phyloP scores from a whole-genome alignment of 768 basidiomycete species.

The Collybia sordida region DNA sequence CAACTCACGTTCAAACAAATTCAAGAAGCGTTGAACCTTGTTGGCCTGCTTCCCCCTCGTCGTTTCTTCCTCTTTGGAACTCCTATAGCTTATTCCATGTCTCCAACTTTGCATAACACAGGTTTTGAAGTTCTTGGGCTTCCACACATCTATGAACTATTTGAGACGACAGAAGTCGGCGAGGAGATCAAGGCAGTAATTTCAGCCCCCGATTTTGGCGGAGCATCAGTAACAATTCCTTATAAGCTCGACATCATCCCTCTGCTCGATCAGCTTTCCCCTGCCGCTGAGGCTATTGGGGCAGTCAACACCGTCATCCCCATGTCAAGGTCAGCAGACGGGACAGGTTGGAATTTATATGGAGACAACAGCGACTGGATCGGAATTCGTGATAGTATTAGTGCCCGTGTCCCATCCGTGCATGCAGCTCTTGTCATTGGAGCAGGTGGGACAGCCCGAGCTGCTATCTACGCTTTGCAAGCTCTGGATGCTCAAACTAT shows the following conservation, averaged over 20 bases:
- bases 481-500: slow-evolving; percentile 65
- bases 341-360: slow-evolving; percentile 48
- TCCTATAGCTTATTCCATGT: slow-evolving; percentile 88
- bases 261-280: slow-evolving; percentile 74
- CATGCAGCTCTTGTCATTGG: slow-evolving; percentile 82
- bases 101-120: slow-evolving; percentile 91
- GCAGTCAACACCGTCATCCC: slow-evolving; percentile 94
- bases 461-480: slow-evolving; percentile 88
- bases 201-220: slow-evolving; percentile 75
- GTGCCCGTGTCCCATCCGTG: slow-evolving; percentile 37
- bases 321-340: slow-evolving; percentile 31
- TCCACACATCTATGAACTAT: slow-evolving; percentile 77
- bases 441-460: slow-evolving; percentile 92
- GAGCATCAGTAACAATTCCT: slow-evolving; percentile 96
- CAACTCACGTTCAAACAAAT: slow-evolving; percentile 90
- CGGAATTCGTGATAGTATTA: slow-evolving; percentile 69
- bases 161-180: slow-evolving; percentile 70
- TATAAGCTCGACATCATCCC: slow-evolving; percentile 91
- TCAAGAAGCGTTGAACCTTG: slow-evolving; percentile 74
- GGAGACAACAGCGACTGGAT: slow-evolving; percentile 98
- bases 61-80: slow-evolving; percentile 87
- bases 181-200: slow-evolving; percentile 66
- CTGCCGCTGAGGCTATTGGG: slow-evolving; percentile 82
- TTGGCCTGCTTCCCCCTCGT: slow-evolving; percentile 74
- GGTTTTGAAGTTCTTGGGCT: slow-evolving; percentile 80